Evolutionary conservation across 805 yeast species (phyloP).

Genomic region (Scheffersomyces amazonensis): DNA sequence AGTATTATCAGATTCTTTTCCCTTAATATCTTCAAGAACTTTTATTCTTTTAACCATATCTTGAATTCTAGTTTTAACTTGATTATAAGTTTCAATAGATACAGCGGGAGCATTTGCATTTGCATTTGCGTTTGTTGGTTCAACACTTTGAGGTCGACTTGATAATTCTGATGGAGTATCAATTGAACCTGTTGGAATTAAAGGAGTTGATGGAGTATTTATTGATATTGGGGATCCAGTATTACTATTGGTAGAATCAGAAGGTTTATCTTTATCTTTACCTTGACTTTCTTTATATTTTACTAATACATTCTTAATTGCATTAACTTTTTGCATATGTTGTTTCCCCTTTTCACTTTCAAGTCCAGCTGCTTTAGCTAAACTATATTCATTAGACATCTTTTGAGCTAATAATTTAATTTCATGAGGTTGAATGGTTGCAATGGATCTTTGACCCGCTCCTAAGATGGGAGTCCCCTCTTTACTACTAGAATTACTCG

Average conservation of each 20-base stretch:
- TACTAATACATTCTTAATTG: constrained; percentile 56
- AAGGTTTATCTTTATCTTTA: background rate
- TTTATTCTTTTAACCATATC: constrained; percentile 44
- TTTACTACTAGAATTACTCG: background rate
- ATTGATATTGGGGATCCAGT: background rate
- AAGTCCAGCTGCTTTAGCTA: constrained; percentile 61
- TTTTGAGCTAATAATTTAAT: background rate
- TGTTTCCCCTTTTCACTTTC: constrained; percentile 62
- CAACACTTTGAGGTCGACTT: constrained; percentile 3
- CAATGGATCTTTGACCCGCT: background rate
- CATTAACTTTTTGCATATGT: constrained; percentile 58
- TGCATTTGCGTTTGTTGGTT: constrained; percentile 2
- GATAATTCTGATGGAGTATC: constrained; percentile 15
- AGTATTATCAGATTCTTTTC: constrained; percentile 44
- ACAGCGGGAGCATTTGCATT: constrained; percentile 14
- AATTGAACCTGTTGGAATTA: constrained; percentile 16
- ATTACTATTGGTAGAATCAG: background rate
- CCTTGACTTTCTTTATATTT: constrained; percentile 33
- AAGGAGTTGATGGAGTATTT: constrained; percentile 12
- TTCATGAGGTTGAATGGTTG: background rate
- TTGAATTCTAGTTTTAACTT: constrained; percentile 43
- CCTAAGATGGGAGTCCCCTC: background rate
- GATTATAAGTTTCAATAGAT: constrained; percentile 39
- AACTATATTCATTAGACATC: constrained; percentile 44
- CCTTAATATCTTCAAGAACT: constrained; percentile 39